Conservation (phyloP, 2,329 filamentous ascomycete genomes). For the Cordyceps farinosa region DNA sequence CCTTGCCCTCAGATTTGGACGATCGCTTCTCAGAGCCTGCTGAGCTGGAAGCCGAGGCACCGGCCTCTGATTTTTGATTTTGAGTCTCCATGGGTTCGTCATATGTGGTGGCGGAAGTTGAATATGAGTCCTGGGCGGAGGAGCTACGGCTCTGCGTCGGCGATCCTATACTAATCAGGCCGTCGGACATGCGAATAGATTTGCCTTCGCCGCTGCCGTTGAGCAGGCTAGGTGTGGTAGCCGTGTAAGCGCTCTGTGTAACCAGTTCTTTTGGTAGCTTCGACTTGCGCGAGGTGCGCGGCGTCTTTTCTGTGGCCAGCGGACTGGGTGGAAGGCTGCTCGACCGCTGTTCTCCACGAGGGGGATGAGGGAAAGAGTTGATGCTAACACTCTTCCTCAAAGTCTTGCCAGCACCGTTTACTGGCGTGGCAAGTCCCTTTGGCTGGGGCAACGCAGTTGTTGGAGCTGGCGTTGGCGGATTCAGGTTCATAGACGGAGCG, state of each 20-base stretch:
- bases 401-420: constrained; percentile 62
- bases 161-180: constrained; percentile 72
- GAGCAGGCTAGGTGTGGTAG: constrained; percentile 66
- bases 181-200: constrained; percentile 69
- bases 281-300: constrained; percentile 47
- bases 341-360: constrained; percentile 59
- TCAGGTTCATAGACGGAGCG: constrained; percentile 52
- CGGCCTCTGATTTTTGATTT: constrained; percentile 30
- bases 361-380: constrained; percentile 88
- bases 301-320: constrained; percentile 47
- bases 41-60: constrained; percentile 27
- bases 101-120: constrained; percentile 83
- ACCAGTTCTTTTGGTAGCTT: constrained; percentile 55
- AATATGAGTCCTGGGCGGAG: constrained; percentile 88
- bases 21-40: constrained; percentile 41
- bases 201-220: constrained; percentile 77
- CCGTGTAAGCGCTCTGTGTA: constrained; percentile 42
- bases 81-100: constrained; percentile 67
- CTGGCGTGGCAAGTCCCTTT: constrained; percentile 47
- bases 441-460: constrained; percentile 54
- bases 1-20: constrained; percentile 70
- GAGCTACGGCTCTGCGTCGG: constrained; percentile 87
- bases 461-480: constrained; percentile 52
- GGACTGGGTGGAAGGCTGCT: constrained; percentile 62
- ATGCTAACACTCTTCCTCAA: constrained; percentile 89